Conservation (phyloP, 495 filamentous ascomycete genomes). For the Aspergillus ellipticus region DNA sequence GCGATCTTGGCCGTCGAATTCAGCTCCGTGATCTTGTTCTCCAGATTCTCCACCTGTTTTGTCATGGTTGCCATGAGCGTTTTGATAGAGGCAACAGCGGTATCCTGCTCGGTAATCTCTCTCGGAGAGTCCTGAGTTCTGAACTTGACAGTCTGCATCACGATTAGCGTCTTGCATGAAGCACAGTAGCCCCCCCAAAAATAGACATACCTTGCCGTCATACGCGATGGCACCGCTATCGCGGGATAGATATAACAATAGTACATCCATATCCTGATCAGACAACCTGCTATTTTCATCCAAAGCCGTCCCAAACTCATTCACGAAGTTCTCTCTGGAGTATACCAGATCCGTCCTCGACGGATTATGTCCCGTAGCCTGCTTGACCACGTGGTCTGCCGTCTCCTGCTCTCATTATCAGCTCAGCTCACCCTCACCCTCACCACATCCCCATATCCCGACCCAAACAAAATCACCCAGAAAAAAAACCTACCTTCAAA, state of each 20-base stretch:
- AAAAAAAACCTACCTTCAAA: slow-evolving; percentile 39
- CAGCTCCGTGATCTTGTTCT: slow-evolving; percentile 45
- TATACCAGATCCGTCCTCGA: slow-evolving; percentile 61
- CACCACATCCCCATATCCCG: not conserved
- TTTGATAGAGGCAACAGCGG: slow-evolving; percentile 73
- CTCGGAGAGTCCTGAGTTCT: slow-evolving; percentile 41
- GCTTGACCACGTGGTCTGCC: slow-evolving; percentile 40
- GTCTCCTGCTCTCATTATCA: slow-evolving; percentile 34
- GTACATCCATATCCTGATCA: slow-evolving; percentile 61
- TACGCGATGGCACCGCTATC: slow-evolving; percentile 62
- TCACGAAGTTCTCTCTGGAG: slow-evolving; percentile 59
- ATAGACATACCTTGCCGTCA: slow-evolving; percentile 52
- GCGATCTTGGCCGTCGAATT: slow-evolving; percentile 61
- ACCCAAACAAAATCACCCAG: not conserved
- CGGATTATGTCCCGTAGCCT: slow-evolving; percentile 34
- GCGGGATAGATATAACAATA: slow-evolving; percentile 68
- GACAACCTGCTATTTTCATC: slow-evolving; percentile 52
- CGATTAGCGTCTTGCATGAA: slow-evolving; percentile 19
- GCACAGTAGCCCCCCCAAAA: not conserved
- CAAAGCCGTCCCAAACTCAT: slow-evolving; percentile 53
- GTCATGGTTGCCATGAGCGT: slow-evolving; percentile 59
- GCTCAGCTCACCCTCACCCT: not conserved
- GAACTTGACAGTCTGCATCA: slow-evolving; percentile 71
- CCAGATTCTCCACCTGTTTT: slow-evolving; percentile 60
- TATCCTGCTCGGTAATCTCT: slow-evolving; percentile 69